These are phyloP conservation scores for Musa schizocarpa DNA, from an alignment of 176 grass and related monocot genomes.

Conservation along the genomic window DNA sequence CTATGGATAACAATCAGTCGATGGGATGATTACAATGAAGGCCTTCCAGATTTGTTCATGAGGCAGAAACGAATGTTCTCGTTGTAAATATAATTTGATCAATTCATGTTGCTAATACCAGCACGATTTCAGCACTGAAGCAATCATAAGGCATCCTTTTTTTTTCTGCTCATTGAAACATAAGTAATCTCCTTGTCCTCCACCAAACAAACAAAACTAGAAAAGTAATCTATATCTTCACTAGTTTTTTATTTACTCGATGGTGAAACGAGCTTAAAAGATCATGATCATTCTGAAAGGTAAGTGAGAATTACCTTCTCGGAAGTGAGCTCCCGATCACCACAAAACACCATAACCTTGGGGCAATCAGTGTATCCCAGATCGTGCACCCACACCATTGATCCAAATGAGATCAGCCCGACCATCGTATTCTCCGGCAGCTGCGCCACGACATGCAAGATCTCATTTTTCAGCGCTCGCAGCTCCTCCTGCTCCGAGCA, in stretches of 20 bases:
- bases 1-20: too few relatives aligned
- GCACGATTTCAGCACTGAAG: neutral
- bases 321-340: slow-evolving; percentile 64
- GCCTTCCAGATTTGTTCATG: too few relatives aligned
- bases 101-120: neutral
- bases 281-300: neutral
- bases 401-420: slow-evolving; percentile 61
- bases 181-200: too few relatives aligned
- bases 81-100: neutral
- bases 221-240: neutral
- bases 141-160: neutral
- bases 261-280: neutral
- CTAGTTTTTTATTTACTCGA: neutral
- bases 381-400: slow-evolving; percentile 84
- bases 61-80: too few relatives aligned
- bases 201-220: neutral
- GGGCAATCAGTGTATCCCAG: slow-evolving; percentile 60
- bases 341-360: slow-evolving; percentile 55
- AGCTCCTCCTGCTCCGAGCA: slow-evolving; percentile 47
- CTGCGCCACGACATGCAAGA: slow-evolving; percentile 58
- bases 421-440: slow-evolving; percentile 62
- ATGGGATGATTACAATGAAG: too few relatives aligned
- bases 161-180: too few relatives aligned
- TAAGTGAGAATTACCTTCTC: slow-evolving; percentile 38
- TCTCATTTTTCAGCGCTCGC: slow-evolving; percentile 61